Conservation (phyloP, 2,329 filamentous ascomycete genomes). For the Trichoderma pleuroti region DNA sequence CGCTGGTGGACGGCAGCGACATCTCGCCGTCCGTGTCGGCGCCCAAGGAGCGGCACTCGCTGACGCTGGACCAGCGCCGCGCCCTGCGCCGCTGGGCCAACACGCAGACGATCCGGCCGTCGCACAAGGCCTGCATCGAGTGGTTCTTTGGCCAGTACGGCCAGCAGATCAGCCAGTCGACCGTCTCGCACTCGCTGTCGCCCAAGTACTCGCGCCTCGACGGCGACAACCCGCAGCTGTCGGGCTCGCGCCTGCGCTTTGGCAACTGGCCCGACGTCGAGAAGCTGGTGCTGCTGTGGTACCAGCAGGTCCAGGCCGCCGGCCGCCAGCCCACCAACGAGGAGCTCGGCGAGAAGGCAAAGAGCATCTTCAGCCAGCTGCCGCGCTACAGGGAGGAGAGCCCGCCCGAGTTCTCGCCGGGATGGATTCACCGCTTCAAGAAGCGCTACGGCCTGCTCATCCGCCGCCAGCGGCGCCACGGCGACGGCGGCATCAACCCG, state of each 20-base stretch:
- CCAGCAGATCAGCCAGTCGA: slow-evolving; percentile 60
- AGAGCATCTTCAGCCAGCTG: slow-evolving; percentile 54
- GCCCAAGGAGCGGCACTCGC: slow-evolving; percentile 52
- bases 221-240: slow-evolving; percentile 56
- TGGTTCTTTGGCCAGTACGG: slow-evolving; percentile 59
- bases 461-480: slow-evolving; percentile 52
- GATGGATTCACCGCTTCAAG: slow-evolving; percentile 64
- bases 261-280: slow-evolving; percentile 63
- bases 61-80: slow-evolving; percentile 60
- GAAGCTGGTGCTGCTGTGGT: slow-evolving; percentile 55
- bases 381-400: slow-evolving; percentile 58
- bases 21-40: slow-evolving; percentile 18
- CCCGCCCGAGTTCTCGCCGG: slow-evolving; percentile 60
- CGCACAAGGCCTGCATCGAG: slow-evolving; percentile 60
- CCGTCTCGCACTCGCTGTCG: slow-evolving; percentile 59
- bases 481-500: slow-evolving; percentile 44
- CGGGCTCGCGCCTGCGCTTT: slow-evolving; percentile 59
- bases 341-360: slow-evolving; percentile 60
- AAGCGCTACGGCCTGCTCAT: slow-evolving; percentile 59
- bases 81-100: slow-evolving; percentile 59
- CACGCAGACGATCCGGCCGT: slow-evolving; percentile 52
- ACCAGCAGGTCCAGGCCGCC: slow-evolving; percentile 48
- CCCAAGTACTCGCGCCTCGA: slow-evolving; percentile 61
- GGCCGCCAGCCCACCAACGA: slow-evolving; percentile 60
- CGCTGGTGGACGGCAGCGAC: slow-evolving; percentile 29